Evolutionary conservation across 306 rosid genomes (phyloP).

Genomic region (Cucumis hystrix): DNA sequence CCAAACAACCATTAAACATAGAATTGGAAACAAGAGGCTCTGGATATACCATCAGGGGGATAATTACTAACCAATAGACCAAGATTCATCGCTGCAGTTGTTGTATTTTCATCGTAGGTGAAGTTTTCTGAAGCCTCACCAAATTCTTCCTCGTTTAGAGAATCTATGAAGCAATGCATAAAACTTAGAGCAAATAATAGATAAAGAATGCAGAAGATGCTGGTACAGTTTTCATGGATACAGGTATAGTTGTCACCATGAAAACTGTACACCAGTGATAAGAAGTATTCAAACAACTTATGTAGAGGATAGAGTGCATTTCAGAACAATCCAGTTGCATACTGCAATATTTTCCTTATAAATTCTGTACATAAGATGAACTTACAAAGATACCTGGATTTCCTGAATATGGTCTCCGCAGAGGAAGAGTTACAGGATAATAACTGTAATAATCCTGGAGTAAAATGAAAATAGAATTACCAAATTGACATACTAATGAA

Average conservation of each 20-base stretch:
- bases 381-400: slow-evolving; percentile 51
- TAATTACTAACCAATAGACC: slow-evolving; percentile 47
- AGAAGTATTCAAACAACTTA: neutral
- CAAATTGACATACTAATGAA: slow-evolving; percentile 4
- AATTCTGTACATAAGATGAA: neutral
- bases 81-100: slow-evolving; percentile 41
- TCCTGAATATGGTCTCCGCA: slow-evolving; percentile 71
- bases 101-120: slow-evolving; percentile 37
- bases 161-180: slow-evolving; percentile 25
- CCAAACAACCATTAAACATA: slow-evolving; percentile 12
- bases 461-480: slow-evolving; percentile 16
- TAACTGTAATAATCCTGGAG: slow-evolving; percentile 52
- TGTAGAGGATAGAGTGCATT: neutral
- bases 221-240: neutral
- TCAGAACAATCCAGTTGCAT: neutral
- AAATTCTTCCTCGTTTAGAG: slow-evolving; percentile 63
- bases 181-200: slow-evolving; percentile 1
- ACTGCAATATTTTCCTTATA: neutral
- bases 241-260: neutral
- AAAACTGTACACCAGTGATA: neutral
- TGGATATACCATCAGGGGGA: neutral
- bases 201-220: neutral
- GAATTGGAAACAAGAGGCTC: slow-evolving; percentile 6
- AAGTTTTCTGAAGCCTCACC: slow-evolving; percentile 33
- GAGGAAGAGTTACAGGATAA: slow-evolving; percentile 60